These are phyloP conservation scores for Tolypocladium tundrense DNA, from an alignment of 2,329 filamentous ascomycete genomes.

Conservation along the genomic window DNA sequence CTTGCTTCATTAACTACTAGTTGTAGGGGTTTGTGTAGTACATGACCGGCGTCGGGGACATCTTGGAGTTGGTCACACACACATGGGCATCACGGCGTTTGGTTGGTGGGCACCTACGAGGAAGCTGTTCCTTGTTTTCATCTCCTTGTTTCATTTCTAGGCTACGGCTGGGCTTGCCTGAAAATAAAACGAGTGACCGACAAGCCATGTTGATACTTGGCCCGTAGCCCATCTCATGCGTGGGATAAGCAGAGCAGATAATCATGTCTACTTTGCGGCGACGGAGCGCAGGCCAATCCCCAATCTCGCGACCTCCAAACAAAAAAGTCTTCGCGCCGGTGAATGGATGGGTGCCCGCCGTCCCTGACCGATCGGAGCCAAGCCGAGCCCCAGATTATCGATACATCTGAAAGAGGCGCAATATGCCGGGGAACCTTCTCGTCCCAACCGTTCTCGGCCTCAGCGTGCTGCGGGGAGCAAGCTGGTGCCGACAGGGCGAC, in stretches of 20 bases:
- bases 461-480: conserved; percentile 18
- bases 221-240: conserved; percentile 17
- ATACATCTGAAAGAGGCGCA: conserved; percentile 12
- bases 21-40: neutral
- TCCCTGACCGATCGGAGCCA: conserved; percentile 14
- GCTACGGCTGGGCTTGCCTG: conserved; percentile 24
- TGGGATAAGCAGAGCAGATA: conserved; percentile 9
- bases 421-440: conserved; percentile 13
- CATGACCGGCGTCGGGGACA: neutral
- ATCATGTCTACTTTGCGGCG: conserved; percentile 1
- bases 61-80: neutral
- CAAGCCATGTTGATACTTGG: conserved; percentile 20
- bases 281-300: conserved; percentile 2
- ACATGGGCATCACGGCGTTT: neutral
- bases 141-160: conserved; percentile 10
- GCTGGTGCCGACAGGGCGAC: conserved; percentile 23
- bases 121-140: neutral
- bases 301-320: conserved; percentile 4
- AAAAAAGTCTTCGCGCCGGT: conserved; percentile 16
- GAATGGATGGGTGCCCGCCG: conserved; percentile 18
- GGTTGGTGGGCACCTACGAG: neutral
- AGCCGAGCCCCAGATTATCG: conserved; percentile 20
- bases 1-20: neutral
- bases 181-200: conserved; percentile 22
- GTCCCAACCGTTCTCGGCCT: conserved; percentile 20